Base-by-base conservation (phyloP, 176 grass and related monocot species). In the Hordeum marinum region DNA sequence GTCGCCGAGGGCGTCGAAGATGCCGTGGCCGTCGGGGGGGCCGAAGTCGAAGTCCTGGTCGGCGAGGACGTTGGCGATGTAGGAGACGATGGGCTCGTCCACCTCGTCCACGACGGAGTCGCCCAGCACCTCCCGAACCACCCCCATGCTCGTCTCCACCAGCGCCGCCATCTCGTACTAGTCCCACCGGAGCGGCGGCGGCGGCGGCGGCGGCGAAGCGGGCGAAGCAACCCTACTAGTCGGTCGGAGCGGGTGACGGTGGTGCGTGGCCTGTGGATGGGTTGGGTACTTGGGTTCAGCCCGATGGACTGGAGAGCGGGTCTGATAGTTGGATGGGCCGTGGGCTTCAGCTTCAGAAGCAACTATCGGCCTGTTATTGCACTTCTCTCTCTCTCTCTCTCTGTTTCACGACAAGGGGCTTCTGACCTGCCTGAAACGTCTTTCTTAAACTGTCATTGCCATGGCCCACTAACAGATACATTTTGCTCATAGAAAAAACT, bases 21-120 rank as follows among this genome's bases (percentile, higher is more conserved):
- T 94, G 62, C 93, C 95, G 75, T 91, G 89, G 42, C 95, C 95
- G 40, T 95, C 89, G 63, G 84, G 76, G 39, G 67, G 62, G 1
- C 91, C 95, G 87, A 98, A 98, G 80, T 98, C 95, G 89, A 95
- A 98, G 82, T 98, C 95, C 36, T 98, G 93, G 80, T 98, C 95
- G 68, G 95, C 95, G 72, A 98, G 93, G 77, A 98, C 95, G 85
- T 98, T 98, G 68, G 94, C 82, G 93, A 98, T 90, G 91, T 98
- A 98, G 83, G 90, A 80, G 72, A 95, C 83, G 89, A 98, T 98
- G 83, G 95, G 93, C 57, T 85, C 55, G 82, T 98, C 95, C 15
- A 98, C 91, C 35, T 95, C 93, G 24, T 85, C 71, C 24, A 76
- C 74, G 5, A 87, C 85, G 25, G 76, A 59, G 69, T 25, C 29